Evolutionary conservation across 2,329 filamentous ascomycete species (phyloP).

Genomic region (Verruconis gallopava): DNA sequence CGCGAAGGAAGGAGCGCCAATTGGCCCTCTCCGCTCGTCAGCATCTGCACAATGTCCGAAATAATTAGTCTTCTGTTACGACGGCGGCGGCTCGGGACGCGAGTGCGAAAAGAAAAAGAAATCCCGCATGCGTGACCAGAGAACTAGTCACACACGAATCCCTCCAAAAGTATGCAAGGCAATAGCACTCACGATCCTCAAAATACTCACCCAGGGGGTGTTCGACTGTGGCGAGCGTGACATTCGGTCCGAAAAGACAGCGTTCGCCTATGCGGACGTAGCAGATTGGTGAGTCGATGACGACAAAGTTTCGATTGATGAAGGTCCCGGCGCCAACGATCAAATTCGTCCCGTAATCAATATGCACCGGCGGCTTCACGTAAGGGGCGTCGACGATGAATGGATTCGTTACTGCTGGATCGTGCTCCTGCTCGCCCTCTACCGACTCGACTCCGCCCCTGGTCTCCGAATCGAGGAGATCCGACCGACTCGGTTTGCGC

Average conservation of each 20-base stretch:
- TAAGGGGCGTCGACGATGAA: slow-evolving; percentile 8
- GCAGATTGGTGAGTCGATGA: slow-evolving; percentile 8
- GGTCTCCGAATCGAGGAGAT: not conserved
- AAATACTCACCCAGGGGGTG: slow-evolving; percentile 9
- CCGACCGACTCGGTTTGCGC: not conserved
- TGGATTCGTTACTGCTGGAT: slow-evolving; percentile 5
- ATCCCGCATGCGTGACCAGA: no score
- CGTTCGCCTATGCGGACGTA: slow-evolving; percentile 9
- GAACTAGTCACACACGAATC: no score
- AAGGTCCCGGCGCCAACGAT: slow-evolving; percentile 7
- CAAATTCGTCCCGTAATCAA: slow-evolving; percentile 10
- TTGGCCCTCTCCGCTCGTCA: slow-evolving; percentile 55
- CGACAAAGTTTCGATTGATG: slow-evolving; percentile 9
- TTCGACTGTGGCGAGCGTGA: slow-evolving; percentile 4
- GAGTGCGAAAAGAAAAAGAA: no score
- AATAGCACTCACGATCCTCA: no score
- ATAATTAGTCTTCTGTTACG: slow-evolving; percentile 1
- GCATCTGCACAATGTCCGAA: slow-evolving; percentile 38
- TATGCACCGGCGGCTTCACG: slow-evolving; percentile 9
- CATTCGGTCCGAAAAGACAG: slow-evolving; percentile 9
- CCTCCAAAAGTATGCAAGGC: no score
- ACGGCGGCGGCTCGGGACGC: no score
- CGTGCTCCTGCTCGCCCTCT: not conserved
- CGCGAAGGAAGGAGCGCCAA: slow-evolving; percentile 37
- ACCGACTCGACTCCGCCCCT: not conserved